These are phyloP conservation scores for Protomyces macrosporus DNA, from an alignment of 1,139 yeast species.

Conservation along the genomic window DNA sequence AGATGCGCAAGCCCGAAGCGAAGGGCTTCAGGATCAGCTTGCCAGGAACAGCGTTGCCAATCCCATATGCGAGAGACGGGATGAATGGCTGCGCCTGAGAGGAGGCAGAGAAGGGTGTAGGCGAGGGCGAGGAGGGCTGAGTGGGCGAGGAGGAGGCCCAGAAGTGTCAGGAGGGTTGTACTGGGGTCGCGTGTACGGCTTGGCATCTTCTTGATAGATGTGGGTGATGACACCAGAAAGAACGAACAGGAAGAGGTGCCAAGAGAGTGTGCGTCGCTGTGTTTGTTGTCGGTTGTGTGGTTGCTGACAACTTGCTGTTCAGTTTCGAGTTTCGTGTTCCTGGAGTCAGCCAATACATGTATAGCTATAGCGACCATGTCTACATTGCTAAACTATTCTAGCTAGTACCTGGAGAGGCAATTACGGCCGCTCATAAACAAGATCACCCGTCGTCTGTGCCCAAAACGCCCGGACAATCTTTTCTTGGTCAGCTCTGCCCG, in stretches of 20 bases:
- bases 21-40: constrained; percentile 18
- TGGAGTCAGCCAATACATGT: background rate
- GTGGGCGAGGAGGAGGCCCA: constrained; percentile 7
- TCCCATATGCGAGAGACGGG: constrained; percentile 22
- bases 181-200: constrained; percentile 15
- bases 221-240: too few relatives aligned
- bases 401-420: background rate
- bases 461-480: constrained; percentile 15
- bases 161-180: constrained; percentile 9
- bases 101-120: background rate
- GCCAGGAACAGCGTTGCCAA: constrained; percentile 25
- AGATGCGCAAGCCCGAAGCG: constrained; percentile 6
- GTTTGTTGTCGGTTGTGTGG: background rate
- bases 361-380: too few relatives aligned
- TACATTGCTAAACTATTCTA: background rate
- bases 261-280: background rate
- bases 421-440: constrained; percentile 6
- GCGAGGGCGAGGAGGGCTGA: constrained; percentile 9
- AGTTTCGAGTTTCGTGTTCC: background rate
- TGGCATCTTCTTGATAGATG: background rate
- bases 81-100: constrained; percentile 1
- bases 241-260: background rate
- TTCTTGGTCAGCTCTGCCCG: constrained; percentile 12
- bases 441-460: constrained; percentile 18
- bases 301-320: background rate